Evolutionary conservation across 208 protist species (phyloP).

Genomic region (Trypanosoma conorhini): DNA sequence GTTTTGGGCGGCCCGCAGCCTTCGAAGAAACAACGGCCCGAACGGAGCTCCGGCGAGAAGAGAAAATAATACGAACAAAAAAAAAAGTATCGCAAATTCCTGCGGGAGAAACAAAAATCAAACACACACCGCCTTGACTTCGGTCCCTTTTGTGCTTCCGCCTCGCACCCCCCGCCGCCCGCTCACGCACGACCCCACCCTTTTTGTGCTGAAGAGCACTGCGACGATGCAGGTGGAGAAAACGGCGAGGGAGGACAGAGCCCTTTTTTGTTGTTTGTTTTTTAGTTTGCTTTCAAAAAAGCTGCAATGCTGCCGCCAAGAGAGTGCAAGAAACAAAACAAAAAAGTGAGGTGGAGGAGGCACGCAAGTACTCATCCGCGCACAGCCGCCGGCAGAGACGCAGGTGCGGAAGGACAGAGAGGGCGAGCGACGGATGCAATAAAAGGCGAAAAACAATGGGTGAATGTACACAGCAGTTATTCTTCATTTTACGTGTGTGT

Average conservation of each 20-base stretch:
- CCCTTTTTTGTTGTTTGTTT: too few relatives aligned
- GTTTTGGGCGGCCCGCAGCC: not conserved
- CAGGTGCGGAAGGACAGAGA: too few relatives aligned
- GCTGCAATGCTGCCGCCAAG: not conserved
- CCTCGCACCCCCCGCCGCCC: not conserved
- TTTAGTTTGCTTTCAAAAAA: not conserved
- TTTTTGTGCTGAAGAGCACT: conserved; percentile 23
- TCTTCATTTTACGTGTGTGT: too few relatives aligned
- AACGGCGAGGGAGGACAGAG: not conserved
- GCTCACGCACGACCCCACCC: not conserved
- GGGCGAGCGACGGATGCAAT: too few relatives aligned
- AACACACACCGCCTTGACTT: not conserved
- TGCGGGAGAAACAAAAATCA: too few relatives aligned
- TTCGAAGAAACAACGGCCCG: not conserved
- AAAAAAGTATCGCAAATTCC: not conserved
- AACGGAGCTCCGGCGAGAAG: not conserved
- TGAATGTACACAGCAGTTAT: too few relatives aligned
- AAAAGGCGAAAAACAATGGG: too few relatives aligned
- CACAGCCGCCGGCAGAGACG: not conserved
- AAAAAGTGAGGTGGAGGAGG: not conserved
- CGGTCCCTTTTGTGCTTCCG: too few relatives aligned
- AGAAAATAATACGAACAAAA: not conserved
- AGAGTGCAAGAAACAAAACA: not conserved
- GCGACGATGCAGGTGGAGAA: not conserved
- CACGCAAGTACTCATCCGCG: not conserved